Base-by-base conservation (phyloP, 306 rosid genomes). In the Glycyrrhiza uralensis region DNA sequence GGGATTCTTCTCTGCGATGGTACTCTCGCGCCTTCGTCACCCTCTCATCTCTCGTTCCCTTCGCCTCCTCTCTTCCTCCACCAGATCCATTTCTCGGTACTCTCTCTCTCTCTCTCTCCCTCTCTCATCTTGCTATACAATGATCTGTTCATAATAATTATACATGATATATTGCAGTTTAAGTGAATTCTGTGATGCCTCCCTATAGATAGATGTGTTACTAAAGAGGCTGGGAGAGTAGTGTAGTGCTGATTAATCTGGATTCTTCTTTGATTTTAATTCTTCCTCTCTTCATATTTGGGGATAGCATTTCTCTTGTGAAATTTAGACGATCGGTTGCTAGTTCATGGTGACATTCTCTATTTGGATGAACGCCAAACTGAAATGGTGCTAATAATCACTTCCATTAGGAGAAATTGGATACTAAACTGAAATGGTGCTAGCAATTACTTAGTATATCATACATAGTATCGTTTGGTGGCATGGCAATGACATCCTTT, bases 21-120 rank as follows among this genome's bases (percentile, higher is more conserved):
- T 89, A 61, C 95, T 94, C 72, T 84, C 92, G 19, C 96, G 97
- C 76, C 95, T 94, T 79, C 90, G 97, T 23, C 83, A 84, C 52
- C 90, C 93, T 26, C 83, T 89, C 78, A 66, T 94, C 80, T 84
- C 83, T 61, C 90, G 87, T 2, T 86, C 85, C 76, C 65, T 88
- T 74, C 99, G 95, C 4, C 63, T 87, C 47, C 86, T 84, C 50
- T 67, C 76, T 32, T 77, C 84, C 15, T 51, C 89, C 68, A n/a
- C 86, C 85, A 74, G 97, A 85, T 89, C 87, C 82, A 39, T 84
- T 24, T 63, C 76, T 17, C 76, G 93, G 99, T 89, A 85, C 29
- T 6, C 15, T n/a, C 49, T 7, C 22, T 60, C 41, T 66, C 35
- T 35, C 63, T n/a, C 26, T 26, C 44, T n/a, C n/a, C n/a, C n/a